phyloP scores from a whole-genome alignment of 2,329 filamentous ascomycete species.

The Trichoderma sp. region DNA sequence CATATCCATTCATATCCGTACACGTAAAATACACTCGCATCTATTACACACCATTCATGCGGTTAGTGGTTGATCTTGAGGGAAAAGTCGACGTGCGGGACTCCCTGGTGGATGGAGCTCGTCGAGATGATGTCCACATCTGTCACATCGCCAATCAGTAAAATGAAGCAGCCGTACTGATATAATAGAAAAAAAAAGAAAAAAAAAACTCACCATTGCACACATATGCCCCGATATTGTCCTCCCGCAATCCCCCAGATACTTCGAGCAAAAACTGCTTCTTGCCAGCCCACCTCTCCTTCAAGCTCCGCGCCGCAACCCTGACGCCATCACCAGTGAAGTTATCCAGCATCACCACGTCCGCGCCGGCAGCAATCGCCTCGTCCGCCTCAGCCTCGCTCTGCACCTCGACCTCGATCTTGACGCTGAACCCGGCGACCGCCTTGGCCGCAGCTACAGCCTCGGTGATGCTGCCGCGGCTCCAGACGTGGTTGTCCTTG shows the following conservation, averaged over 20 bases:
- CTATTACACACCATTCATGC: not conserved
- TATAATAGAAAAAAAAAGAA: not conserved
- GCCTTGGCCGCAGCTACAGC: constrained; percentile 81
- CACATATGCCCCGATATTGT: constrained; percentile 81
- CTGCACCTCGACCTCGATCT: constrained; percentile 95
- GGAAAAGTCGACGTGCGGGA: constrained; percentile 91
- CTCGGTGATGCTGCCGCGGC: constrained; percentile 77
- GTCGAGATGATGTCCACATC: constrained; percentile 96
- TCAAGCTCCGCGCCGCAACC: constrained; percentile 69
- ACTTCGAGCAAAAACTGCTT: constrained; percentile 81
- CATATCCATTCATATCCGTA: not conserved
- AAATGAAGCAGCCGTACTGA: not conserved
- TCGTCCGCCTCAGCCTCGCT: constrained; percentile 84
- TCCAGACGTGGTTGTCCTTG: constrained; percentile 98
- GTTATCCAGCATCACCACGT: constrained; percentile 97
- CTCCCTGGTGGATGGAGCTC: constrained; percentile 94
- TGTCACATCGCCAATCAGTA: constrained; percentile 27
- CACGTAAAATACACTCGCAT: constrained; percentile 3
- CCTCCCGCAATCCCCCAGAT: constrained; percentile 80
- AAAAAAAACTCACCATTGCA: constrained; percentile 55
- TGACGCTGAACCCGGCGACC: constrained; percentile 84
- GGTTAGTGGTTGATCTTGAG: constrained; percentile 65
- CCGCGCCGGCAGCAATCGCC: constrained; percentile 84
- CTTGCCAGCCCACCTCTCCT: constrained; percentile 74
- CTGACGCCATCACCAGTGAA: constrained; percentile 78